phyloP scores from a whole-genome alignment of 768 basidiomycete genomes.

The Pleurotus tuber-regium region DNA sequence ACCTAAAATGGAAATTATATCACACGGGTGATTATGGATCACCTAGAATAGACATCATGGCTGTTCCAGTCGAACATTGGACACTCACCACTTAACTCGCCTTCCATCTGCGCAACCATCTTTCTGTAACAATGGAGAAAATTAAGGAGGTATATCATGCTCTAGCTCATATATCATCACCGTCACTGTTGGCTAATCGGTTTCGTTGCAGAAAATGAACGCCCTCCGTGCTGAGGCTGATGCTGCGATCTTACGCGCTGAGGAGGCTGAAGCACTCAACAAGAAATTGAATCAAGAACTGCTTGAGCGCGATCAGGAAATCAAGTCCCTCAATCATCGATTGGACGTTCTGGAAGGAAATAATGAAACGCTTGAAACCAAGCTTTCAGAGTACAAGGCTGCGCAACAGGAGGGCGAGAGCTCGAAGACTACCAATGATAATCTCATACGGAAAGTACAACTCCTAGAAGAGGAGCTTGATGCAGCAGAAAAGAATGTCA shows the following conservation, averaged over 20 bases:
- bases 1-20: slow-evolving; percentile 2
- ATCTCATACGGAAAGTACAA: slow-evolving; percentile 78
- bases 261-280: slow-evolving; percentile 80
- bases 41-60: slow-evolving; percentile 2
- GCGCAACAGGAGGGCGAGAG: slow-evolving; percentile 65
- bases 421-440: slow-evolving; percentile 71
- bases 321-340: slow-evolving; percentile 74
- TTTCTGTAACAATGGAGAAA: slow-evolving; percentile 44
- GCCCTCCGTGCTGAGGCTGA: slow-evolving; percentile 85
- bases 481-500: slow-evolving; percentile 91
- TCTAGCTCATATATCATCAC: too few species aligned
- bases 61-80: slow-evolving; percentile 7
- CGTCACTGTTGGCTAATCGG: too few species aligned
- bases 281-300: slow-evolving; percentile 73
- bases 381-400: slow-evolving; percentile 63
- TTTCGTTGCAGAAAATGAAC: slow-evolving; percentile 60
- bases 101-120: slow-evolving; percentile 17
- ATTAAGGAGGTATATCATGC: slow-evolving; percentile 46
- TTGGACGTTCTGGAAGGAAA: slow-evolving; percentile 62
- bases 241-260: slow-evolving; percentile 74
- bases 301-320: slow-evolving; percentile 83
- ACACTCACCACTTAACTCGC: slow-evolving; percentile 15
- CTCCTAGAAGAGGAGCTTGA: slow-evolving; percentile 96
- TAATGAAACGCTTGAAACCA: slow-evolving; percentile 67
- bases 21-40: slow-evolving; percentile 11